These are phyloP conservation scores for Arthrinium puccinioides DNA, from an alignment of 2,329 filamentous ascomycete species.

Conservation along the genomic window DNA sequence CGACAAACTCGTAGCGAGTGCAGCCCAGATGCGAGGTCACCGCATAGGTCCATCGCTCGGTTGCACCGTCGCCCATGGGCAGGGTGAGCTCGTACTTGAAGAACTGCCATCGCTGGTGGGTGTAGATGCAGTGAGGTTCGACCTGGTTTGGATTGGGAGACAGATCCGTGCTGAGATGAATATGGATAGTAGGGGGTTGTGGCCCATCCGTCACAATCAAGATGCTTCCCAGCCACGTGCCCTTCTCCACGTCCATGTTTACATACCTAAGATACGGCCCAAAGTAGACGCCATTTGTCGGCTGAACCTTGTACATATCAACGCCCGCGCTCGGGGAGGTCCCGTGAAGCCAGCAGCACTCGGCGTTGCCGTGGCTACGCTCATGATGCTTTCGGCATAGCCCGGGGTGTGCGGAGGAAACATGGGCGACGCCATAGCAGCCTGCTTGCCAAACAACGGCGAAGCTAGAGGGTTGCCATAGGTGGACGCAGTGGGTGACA, in stretches of 20 bases:
- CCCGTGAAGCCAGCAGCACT: constrained; percentile 78
- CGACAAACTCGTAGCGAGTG: constrained; percentile 95
- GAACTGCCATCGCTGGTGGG: constrained; percentile 91
- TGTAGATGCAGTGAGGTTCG: constrained; percentile 72
- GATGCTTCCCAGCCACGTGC: constrained; percentile 88
- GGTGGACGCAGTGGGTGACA: constrained; percentile 74
- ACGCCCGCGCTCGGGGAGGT: constrained; percentile 85
- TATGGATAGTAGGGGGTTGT: constrained; percentile 91
- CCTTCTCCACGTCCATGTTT: constrained; percentile 93
- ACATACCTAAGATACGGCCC: constrained; percentile 92
- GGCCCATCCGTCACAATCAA: constrained; percentile 85
- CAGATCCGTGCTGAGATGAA: constrained; percentile 83
- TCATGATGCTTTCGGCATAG: constrained; percentile 81
- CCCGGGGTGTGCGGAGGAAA: constrained; percentile 77
- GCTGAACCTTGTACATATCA: constrained; percentile 87
- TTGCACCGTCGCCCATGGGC: constrained; percentile 75
- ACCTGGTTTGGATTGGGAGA: constrained; percentile 90
- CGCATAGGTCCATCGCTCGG: constrained; percentile 92
- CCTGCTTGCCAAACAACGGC: constrained; percentile 58
- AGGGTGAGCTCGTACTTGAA: constrained; percentile 91
- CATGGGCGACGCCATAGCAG: constrained; percentile 70
- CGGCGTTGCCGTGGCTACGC: constrained; percentile 67
- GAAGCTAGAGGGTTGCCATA: constrained; percentile 69
- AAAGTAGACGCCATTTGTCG: constrained; percentile 96
- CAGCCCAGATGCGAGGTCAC: constrained; percentile 95